Conservation (phyloP, 2,329 filamentous ascomycete species). For the Hypoxylon sp. region DNA sequence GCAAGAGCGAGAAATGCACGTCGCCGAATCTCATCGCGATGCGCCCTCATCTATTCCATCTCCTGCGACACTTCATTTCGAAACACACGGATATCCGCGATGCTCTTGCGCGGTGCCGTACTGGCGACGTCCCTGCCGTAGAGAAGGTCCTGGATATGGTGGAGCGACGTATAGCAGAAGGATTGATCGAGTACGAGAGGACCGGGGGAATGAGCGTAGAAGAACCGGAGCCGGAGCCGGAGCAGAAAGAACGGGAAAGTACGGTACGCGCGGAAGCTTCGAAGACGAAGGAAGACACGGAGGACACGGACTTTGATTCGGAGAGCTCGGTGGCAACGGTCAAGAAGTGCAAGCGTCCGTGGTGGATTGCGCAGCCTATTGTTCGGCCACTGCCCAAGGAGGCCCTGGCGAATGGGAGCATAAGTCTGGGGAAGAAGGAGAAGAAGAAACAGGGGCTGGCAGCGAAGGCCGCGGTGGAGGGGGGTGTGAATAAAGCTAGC, state of each 20-base stretch:
- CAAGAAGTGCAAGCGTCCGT: slow-evolving; percentile 82
- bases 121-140: slow-evolving; percentile 81
- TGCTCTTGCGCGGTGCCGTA: slow-evolving; percentile 77
- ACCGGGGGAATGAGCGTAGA: slow-evolving; percentile 67
- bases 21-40: slow-evolving; percentile 81
- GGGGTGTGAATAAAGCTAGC: slow-evolving; percentile 15
- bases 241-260: slow-evolving; percentile 36
- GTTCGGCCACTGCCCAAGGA: slow-evolving; percentile 89
- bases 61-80: slow-evolving; percentile 85
- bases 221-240: slow-evolving; percentile 51
- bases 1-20: slow-evolving; percentile 55
- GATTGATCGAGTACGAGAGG: slow-evolving; percentile 76
- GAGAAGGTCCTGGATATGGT: slow-evolving; percentile 83
- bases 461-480: slow-evolving; percentile 43
- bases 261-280: slow-evolving; percentile 21
- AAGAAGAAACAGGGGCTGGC: slow-evolving; percentile 61
- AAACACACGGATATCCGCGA: slow-evolving; percentile 88
- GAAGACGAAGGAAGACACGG: slow-evolving; percentile 42
- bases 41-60: slow-evolving; percentile 93
- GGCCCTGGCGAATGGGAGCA: slow-evolving; percentile 84
- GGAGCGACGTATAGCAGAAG: slow-evolving; percentile 80
- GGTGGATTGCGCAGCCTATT: slow-evolving; percentile 92
- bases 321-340: slow-evolving; percentile 78
- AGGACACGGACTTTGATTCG: slow-evolving; percentile 58
- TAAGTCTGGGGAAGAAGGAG: slow-evolving; percentile 81